A percentile compares a stretch with the other conserved stretches of the same genome.
Conservation (phyloP, 805 yeast species). For the Pichia californica region DNA sequence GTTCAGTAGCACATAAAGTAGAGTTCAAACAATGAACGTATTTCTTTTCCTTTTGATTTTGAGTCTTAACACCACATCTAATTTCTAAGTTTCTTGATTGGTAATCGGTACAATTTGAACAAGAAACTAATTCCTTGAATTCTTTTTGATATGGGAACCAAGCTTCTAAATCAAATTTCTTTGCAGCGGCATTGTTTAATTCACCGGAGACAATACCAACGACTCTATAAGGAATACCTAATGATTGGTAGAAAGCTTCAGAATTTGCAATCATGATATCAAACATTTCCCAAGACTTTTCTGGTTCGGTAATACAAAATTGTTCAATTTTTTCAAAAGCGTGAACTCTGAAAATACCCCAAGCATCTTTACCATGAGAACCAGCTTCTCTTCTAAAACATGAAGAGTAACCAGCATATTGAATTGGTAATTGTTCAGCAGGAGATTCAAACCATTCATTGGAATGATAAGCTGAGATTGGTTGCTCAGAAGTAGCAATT, state of each 20-base stretch:
- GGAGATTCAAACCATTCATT: constrained; percentile 99
- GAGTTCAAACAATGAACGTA: constrained; percentile 98
- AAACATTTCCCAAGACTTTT: constrained; percentile 95
- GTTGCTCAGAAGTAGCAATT: constrained; percentile 98
- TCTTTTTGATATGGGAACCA: constrained; percentile 99
- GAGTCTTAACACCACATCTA: constrained; percentile 96
- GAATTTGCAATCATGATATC: constrained; percentile 89
- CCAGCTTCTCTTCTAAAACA: constrained; percentile 99
- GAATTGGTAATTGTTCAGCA: constrained; percentile 89
- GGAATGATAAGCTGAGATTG: constrained; percentile 95
- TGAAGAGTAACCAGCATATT: constrained; percentile 96
- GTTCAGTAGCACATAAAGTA: constrained; percentile 94
- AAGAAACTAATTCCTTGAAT: constrained; percentile 95
- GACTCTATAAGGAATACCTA: constrained; percentile 92
- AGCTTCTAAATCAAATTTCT: constrained; percentile 97
- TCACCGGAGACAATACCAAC: constrained; percentile 98
- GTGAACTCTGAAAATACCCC: constrained; percentile 99
- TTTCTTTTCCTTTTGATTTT: constrained; percentile 91
- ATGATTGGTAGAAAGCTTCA: constrained; percentile 88
- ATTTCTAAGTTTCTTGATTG: constrained; percentile 98
- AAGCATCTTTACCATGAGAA: constrained; percentile 97
- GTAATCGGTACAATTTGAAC: constrained; percentile 99
- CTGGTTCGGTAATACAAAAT: constrained; percentile 93
- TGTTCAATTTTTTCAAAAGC: constrained; percentile 98
- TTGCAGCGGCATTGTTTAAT: constrained; percentile 97